Base-by-base conservation (phyloP, 805 yeast genomes). In the Metschnikowia vanudenii region DNA sequence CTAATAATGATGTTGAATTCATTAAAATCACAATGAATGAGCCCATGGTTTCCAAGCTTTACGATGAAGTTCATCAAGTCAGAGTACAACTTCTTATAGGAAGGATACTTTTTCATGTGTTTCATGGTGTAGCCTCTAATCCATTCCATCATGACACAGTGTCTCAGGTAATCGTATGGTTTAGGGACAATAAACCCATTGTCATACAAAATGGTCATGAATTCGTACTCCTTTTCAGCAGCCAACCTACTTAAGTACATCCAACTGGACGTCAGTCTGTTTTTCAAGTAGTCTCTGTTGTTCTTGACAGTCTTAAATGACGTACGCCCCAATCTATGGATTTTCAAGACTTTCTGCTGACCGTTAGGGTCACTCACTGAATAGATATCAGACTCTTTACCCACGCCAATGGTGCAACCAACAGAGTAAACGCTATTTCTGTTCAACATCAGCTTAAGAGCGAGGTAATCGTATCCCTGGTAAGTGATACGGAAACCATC, bases 11-110 rank as follows among this genome's bases (percentile, higher is more conserved):
- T 89, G 65, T 94, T 94, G 67, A 94, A 94, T 69, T 94, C 99
- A 65, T 94, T 94, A 71, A 84, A 94, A 72, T 94, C 99, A 75
- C 99, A 92, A 67, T 94, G 99, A 44, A 94, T 90, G 46, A 94
- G 74, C 1, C 99, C 99, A 56, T 84, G 80, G 58, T 86, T 84
- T 5, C 87, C 99, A 43, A 94, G 71, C 51, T 81, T 78, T 12
- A 91, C 95, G 17, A 87, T 84, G 60, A 94, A 91, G 47, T 75
- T 71, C 98, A 94, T 92, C 60, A 94, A 73, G 45, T 88, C 85
- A 24, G 89, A 82, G 63, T 94, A 94, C 40, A 94, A 74, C 52
- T 80, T 76, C 51, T 82, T 80, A 57, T 85, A 80, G 52, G 87
- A 79, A 12, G 75, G 73, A 60, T 88, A 94, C 52, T 81, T 81